phyloP scores from a whole-genome alignment of 2,329 filamentous ascomycete species.

The Calonectria naviculata region DNA sequence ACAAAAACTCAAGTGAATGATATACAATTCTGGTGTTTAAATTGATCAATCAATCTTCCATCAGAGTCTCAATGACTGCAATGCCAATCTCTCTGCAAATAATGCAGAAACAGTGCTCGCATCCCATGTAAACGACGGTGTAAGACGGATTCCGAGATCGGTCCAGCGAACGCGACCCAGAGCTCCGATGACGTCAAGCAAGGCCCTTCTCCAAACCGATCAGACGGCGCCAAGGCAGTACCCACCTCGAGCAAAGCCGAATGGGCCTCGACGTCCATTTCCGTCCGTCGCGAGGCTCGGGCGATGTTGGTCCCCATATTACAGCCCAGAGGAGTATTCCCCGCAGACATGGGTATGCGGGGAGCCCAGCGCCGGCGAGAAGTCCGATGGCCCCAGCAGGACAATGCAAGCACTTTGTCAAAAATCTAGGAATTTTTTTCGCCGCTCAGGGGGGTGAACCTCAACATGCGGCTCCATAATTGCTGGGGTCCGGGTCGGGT shows the following conservation, averaged over 20 bases:
- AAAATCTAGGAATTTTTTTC: background rate
- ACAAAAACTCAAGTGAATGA: no score
- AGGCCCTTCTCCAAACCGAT: background rate
- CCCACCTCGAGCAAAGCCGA: constrained; percentile 11
- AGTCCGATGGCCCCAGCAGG: constrained; percentile 20
- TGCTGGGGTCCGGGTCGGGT: background rate
- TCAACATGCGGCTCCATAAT: background rate
- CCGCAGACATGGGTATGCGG: constrained; percentile 28
- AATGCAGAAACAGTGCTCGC: no score
- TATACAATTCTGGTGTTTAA: no score
- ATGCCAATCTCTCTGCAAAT: no score
- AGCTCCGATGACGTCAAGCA: background rate
- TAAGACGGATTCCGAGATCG: background rate
- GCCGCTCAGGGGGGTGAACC: background rate
- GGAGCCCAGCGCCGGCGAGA: constrained; percentile 28
- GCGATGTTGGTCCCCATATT: background rate
- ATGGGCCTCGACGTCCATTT: constrained; percentile 25
- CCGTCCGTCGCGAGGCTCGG: constrained; percentile 22
- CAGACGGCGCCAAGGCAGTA: constrained; percentile 3
- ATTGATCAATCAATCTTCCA: no score
- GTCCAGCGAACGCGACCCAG: background rate
- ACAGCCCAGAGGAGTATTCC: constrained; percentile 18
- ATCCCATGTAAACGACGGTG: background rate
- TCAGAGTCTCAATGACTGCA: no score
- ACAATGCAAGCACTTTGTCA: background rate